Evolutionary conservation across 176 grass and related monocot species (phyloP), one percentile per base, ranked within the genome.

Genomic region (Cenchrus fungigraminus): DNA sequence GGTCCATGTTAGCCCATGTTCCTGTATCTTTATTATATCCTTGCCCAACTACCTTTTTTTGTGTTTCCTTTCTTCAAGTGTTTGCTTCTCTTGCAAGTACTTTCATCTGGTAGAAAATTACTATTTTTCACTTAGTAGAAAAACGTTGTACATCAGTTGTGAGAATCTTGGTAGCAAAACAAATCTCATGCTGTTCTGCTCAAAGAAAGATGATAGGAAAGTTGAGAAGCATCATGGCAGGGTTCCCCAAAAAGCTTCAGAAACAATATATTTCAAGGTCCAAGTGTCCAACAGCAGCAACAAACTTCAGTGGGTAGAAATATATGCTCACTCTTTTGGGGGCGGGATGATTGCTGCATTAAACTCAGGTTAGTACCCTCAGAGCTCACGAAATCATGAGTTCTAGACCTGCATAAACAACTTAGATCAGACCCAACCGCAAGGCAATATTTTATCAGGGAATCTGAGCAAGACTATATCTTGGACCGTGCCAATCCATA

Each of bases 1-100:
- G 64, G 84, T 90, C 81, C 91, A 90, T 87, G 91, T 93, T 87
- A 85, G 85, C 82, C 88, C 91, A 85, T 90, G 88, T 93, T 93
- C 81, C 71, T 81, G 55, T 65, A 87, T 73, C 58, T 86, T 71
- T 86, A 82, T 85, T 89, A 77, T 92, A 87, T 84, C 71, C 82
- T 68, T n/a, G 59, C 57, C 59, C 73, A 90, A 82, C 80, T 66
- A 76, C 81, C 60, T 29, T 58, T 87, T 65, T 83, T 62, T 73
- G 6, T 10, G 42, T 15, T 14, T 28, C 9, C 44, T 65, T 69
- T 70, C 44, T 74, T 73, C 34, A 78, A 65, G 76, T 44, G 79
- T 22, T 84, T 84, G 81, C 84, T 92, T 87, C 87, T 80, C 53
- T 73, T 85, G 66, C 66, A 75, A 75, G 87, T 50, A 56, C 53